Base-by-base conservation (phyloP, 1,284 basidiomycete genomes). In the Phellopilus nigrolimitatus region DNA sequence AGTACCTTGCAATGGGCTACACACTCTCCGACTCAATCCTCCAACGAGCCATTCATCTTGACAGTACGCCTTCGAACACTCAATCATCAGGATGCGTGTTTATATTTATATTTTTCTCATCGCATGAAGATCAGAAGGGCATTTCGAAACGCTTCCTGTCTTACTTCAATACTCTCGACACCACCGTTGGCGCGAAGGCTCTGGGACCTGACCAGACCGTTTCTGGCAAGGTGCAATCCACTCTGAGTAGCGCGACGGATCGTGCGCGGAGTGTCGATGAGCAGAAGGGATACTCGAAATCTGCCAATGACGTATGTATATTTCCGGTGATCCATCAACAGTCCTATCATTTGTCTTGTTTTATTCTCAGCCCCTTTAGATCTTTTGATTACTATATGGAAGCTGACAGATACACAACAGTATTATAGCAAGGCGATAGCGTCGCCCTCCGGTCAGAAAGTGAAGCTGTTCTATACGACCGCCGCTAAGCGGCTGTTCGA, bases 1-100 rank as follows among this genome's bases (percentile, higher is more conserved):
- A 95, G 66, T 92, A 94, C 68, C 80, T 97, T 31, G 87, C 90
- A 1, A 82, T 79, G 63, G 94, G 94, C 2, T 97, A 97, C 70
- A 64, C 65, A 41, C 76, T 97, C 34, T 84, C 84, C 19, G 93
- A 97, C 64, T 66, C 77, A 51, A 78, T 93, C 57, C 74, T 97
- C 42, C 76, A 88, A 59, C 82, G 83, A 56, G 91, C 93, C 21
- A 97, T 97, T 62, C 89, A 93, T 54, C 72, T 93, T 46, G 92
- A 95, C 69, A 70, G 88, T 90, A 60, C 60, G 83, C 71, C 12
- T n/a, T 4, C 12, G n/a, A n/a, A n/a, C n/a, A n/a, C n/a, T n/a
- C 12, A 28, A 41, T 34, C 42, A 12, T 27, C 1, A 25, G n/a
- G 4, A 10, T 22, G 2, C 28, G n/a, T n/a, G n/a, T n/a, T n/a